A percentile compares a stretch with the other conserved stretches of the same genome.
Evolutionary conservation across 805 yeast species (phyloP).

Genomic region (Starmerella kuoi): DNA sequence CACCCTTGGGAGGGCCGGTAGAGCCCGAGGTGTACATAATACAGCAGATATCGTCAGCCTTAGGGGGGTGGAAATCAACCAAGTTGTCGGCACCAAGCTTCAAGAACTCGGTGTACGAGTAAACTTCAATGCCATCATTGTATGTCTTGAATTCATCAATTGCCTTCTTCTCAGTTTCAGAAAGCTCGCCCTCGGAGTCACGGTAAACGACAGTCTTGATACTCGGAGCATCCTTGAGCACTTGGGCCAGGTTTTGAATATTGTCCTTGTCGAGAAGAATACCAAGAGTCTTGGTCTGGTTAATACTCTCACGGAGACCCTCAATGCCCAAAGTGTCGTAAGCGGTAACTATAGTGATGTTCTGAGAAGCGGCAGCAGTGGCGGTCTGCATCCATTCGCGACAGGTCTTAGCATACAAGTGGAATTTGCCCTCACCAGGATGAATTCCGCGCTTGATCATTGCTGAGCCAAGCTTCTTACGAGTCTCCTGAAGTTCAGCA

Average conservation of each 20-base stretch:
- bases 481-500: constrained; percentile 40
- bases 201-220: constrained; percentile 62
- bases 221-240: constrained; percentile 46
- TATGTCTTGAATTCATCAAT: constrained; percentile 57
- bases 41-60: constrained; percentile 51
- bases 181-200: constrained; percentile 40
- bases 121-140: constrained; percentile 45
- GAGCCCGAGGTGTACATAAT: constrained; percentile 85
- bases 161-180: constrained; percentile 42
- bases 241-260: constrained; percentile 52
- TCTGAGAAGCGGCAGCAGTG: constrained; percentile 63
- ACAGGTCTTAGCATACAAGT: constrained; percentile 79
- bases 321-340: constrained; percentile 35
- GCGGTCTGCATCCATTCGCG: constrained; percentile 84
- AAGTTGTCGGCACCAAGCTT: constrained; percentile 48
- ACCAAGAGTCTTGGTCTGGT: constrained; percentile 66
- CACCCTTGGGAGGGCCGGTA: constrained; percentile 80
- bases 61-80: constrained; percentile 33
- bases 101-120: constrained; percentile 52
- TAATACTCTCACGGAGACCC: constrained; percentile 64
- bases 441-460: constrained; percentile 57
- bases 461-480: constrained; percentile 59
- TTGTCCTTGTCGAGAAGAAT: constrained; percentile 75
- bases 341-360: constrained; percentile 84
- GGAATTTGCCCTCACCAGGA: constrained; percentile 56